Evolutionary conservation across 768 basidiomycete genomes (phyloP).

Genomic region (Agaricus blazei): DNA sequence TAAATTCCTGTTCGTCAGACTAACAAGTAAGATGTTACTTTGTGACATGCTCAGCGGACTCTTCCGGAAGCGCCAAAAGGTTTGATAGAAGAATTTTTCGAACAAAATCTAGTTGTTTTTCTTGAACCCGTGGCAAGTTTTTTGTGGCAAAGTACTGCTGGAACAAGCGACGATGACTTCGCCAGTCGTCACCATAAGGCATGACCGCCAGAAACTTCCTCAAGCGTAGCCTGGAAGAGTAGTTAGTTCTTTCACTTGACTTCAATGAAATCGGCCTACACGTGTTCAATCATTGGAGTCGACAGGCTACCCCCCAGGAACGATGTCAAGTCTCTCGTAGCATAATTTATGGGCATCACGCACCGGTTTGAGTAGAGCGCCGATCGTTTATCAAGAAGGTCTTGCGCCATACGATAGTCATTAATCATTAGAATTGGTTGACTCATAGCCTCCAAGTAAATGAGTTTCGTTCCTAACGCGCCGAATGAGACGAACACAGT

Average conservation of each 20-base stretch:
- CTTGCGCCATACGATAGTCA: constrained; percentile 17
- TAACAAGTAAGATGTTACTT: background rate
- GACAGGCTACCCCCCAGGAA: background rate
- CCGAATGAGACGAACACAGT: background rate
- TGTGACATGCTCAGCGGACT: background rate
- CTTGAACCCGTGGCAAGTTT: background rate
- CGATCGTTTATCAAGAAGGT: constrained; percentile 22
- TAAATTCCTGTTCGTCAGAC: background rate
- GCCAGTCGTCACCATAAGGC: constrained; percentile 10
- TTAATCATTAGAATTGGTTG: constrained; percentile 21
- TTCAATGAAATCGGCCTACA: background rate
- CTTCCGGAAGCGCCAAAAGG: background rate
- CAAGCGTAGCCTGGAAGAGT: background rate
- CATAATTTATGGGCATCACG: background rate
- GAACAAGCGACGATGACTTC: constrained; percentile 9
- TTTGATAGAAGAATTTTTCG: constrained; percentile 2
- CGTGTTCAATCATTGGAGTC: background rate
- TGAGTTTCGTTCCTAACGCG: background rate
- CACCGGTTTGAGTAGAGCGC: constrained; percentile 21
- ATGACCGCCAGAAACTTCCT: constrained; percentile 4
- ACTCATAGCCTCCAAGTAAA: constrained; percentile 21
- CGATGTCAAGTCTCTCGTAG: no score
- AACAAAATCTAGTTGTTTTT: background rate
- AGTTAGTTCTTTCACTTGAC: background rate
- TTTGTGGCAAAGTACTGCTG: constrained; percentile 7